Evolutionary conservation across 148 eudicot species (phyloP).

Genomic region (Agrostemma githago): DNA sequence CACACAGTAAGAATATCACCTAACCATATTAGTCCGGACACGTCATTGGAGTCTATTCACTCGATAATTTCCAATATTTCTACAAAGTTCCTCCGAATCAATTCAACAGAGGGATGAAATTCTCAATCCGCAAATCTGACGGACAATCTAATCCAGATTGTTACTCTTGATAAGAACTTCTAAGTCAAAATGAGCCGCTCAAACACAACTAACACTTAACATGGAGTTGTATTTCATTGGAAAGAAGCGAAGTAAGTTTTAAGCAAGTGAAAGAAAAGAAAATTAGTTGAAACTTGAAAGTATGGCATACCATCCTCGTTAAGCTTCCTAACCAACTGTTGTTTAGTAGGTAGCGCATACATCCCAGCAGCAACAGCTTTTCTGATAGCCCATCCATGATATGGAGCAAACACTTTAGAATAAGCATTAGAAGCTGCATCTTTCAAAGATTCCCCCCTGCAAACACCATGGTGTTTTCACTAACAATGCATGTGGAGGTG

Average conservation of each 20-base stretch:
- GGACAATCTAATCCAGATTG: background rate
- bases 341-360: conserved; percentile 92
- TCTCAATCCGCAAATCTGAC: background rate
- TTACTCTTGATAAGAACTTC: too few relatives aligned
- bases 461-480: background rate
- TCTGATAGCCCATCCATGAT: conserved; percentile 96
- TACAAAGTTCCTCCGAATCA: background rate
- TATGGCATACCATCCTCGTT: conserved; percentile 82
- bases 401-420: conserved; percentile 81
- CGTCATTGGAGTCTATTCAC: background rate
- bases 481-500: background rate
- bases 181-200: background rate
- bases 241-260: background rate
- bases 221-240: background rate
- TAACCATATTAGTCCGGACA: background rate
- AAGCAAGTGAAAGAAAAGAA: background rate
- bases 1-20: conserved; percentile 4
- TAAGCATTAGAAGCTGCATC: conserved; percentile 86
- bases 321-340: conserved; percentile 66
- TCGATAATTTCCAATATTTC: background rate
- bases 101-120: too few relatives aligned
- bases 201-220: background rate
- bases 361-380: conserved; percentile 96
- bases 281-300: background rate
- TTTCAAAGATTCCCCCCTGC: conserved; percentile 70